A percentile compares a stretch with the other conserved stretches of the same genome.
Conservation (phyloP, 2,329 filamentous ascomycete genomes). For the Ceratocystis cubensis region DNA sequence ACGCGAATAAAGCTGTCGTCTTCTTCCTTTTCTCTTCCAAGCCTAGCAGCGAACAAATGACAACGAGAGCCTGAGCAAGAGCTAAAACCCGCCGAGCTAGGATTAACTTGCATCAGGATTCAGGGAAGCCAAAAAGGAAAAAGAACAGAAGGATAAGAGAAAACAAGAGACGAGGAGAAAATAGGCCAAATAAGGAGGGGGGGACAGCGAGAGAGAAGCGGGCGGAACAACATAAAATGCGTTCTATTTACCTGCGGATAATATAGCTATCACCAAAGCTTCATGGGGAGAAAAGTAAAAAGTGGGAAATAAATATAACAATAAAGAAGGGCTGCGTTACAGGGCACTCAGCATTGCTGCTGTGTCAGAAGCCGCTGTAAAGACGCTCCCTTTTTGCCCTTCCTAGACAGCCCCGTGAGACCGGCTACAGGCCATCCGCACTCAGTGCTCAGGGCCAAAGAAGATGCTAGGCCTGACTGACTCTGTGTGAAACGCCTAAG, state of each 20-base stretch:
- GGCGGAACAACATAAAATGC: neutral
- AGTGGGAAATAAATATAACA: no score
- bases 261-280: no score
- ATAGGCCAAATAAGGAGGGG: neutral
- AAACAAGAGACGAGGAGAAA: constrained; percentile 9
- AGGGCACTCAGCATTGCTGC: no score
- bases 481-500: neutral
- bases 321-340: no score
- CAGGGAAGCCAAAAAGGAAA: constrained; percentile 4
- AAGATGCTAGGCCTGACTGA: neutral
- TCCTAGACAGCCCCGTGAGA: no score
- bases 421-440: no score
- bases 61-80: neutral
- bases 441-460: no score
- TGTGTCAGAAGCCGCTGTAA: no score
- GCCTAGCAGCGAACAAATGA: neutral
- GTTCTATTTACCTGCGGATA: neutral
- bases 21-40: neutral
- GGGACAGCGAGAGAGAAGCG: neutral
- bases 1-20: neutral
- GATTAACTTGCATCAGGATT: neutral
- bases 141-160: constrained; percentile 6
- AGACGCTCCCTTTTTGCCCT: no score
- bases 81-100: constrained; percentile 1
- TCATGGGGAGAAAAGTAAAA: no score